Evolutionary conservation across 176 grass and related monocot species (phyloP).

Genomic region (Cymbopogon citratus): DNA sequence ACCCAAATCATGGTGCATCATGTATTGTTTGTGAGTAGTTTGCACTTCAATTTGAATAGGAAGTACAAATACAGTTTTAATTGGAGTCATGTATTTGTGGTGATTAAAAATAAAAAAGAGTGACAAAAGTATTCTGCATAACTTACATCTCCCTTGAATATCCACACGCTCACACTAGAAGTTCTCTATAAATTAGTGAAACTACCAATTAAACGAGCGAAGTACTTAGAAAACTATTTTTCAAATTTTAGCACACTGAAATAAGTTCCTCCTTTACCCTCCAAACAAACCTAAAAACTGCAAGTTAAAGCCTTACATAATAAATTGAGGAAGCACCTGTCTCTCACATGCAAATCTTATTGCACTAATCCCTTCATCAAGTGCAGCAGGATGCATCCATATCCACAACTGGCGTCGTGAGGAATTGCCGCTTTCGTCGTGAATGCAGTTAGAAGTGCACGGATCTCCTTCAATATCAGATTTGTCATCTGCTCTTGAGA

Average conservation of each 20-base stretch:
- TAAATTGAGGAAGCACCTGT: conserved; percentile 37
- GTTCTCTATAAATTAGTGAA: not conserved
- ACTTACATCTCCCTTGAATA: not conserved
- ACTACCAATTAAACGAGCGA: not conserved
- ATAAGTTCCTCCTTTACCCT: not conserved
- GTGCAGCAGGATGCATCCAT: conserved; percentile 82
- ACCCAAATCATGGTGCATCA: not conserved
- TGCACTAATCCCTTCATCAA: conserved; percentile 49
- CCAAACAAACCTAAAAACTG: not conserved
- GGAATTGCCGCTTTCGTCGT: conserved; percentile 7
- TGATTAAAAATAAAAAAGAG: not conserved
- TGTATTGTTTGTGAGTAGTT: not conserved
- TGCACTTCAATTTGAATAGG: conserved; percentile 5
- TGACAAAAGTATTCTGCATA: not conserved
- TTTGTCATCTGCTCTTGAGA: conserved; percentile 15
- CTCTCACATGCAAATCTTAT: conserved; percentile 58
- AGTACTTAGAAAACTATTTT: not conserved
- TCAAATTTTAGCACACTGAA: not conserved
- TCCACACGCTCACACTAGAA: not conserved
- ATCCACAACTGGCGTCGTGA: conserved; percentile 62
- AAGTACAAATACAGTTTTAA: not conserved
- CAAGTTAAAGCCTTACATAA: not conserved
- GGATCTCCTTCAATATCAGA: conserved; percentile 9
- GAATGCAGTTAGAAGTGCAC: conserved; percentile 12
- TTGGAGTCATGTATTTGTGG: not conserved